These are phyloP conservation scores for Lizonia empirigonia DNA, from an alignment of 2,329 filamentous ascomycete genomes.

Conservation along the genomic window DNA sequence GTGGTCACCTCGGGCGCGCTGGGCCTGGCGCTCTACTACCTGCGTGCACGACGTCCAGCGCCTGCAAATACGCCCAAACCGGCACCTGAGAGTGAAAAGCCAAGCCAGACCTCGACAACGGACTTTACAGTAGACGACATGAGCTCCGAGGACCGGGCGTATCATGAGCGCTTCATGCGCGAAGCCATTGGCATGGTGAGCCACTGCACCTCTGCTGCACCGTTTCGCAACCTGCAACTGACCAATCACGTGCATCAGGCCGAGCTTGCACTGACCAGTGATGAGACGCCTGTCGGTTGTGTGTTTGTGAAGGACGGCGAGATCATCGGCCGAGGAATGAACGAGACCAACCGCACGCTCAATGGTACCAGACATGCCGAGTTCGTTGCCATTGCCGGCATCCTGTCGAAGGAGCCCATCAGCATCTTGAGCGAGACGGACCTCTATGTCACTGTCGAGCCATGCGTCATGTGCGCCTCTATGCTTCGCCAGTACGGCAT, in stretches of 20 bases:
- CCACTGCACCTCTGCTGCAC: slow-evolving; percentile 13
- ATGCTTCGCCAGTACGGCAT: slow-evolving; percentile 87
- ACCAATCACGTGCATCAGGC: slow-evolving; percentile 61
- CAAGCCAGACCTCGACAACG: slow-evolving; percentile 35
- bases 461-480: slow-evolving; percentile 98
- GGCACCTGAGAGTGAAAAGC: slow-evolving; percentile 20
- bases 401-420: slow-evolving; percentile 68
- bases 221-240: slow-evolving; percentile 19
- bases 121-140: slow-evolving; percentile 36
- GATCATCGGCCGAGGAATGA: slow-evolving; percentile 90
- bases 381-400: slow-evolving; percentile 79
- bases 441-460: slow-evolving; percentile 97
- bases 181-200: slow-evolving; percentile 84
- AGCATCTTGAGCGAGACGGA: slow-evolving; percentile 73
- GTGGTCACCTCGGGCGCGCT: slow-evolving; percentile 28
- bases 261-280: slow-evolving; percentile 76
- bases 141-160: slow-evolving; percentile 48
- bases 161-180: slow-evolving; percentile 74
- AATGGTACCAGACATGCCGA: slow-evolving; percentile 90
- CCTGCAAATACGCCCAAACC: slow-evolving; percentile 14
- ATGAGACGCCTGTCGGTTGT: slow-evolving; percentile 96
- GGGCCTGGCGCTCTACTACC: slow-evolving; percentile 28
- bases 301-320: slow-evolving; percentile 82
- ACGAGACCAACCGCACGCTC: slow-evolving; percentile 73
- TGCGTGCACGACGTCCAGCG: slow-evolving; percentile 19